Evolutionary conservation across 352 stramenopile species (phyloP), one percentile per base, ranked within the genome.

Genomic region (Globisporangium irregulare): DNA sequence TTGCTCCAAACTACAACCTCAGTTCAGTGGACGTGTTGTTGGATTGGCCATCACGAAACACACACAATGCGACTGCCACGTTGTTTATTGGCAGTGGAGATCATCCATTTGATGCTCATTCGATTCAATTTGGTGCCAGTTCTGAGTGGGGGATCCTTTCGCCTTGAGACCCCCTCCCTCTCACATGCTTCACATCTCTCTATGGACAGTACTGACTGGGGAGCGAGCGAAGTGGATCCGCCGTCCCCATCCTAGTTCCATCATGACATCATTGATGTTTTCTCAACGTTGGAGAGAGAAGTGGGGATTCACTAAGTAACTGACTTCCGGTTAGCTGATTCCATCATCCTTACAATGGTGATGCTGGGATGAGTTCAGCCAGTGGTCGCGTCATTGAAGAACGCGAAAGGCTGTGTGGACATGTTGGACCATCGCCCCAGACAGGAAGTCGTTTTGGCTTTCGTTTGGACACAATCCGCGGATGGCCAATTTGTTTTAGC

Each of bases 1-100:
- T 55, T 24, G 48, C 43, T 51, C 43, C 22, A 51, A 51, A 51
- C 43, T 22, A 51, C 43, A 51, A 55, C 48, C 27, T 55, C n/a
- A 15, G 48, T 55, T 29, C 48, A 55, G 48, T 22, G 15, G 43
- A 51, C 43, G 43, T 22, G 43, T 22, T 51, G 43, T 20, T n/a
- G 18, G 5, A 22, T 51, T 22, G 43, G 3, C 15, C 43, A 51
- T 15, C 10, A 20, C 12, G 36, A 36, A 36, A 36, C 32, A 36
- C 32, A 36, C 8, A 43, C 36, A 48, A 48, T 7, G 18, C 43
- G 22, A 51, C 43, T 22, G 41, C 41, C 10, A 20, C 36, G 12
- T 18, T 43, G 36, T 5, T 43, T 43, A 43, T 15, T 5, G 36
- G 8, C 10, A 18, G 36, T 43, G 10, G 12, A 43, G 12, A 43